phyloP scores from a whole-genome alignment of 768 basidiomycete genomes.

The Trametes coccinea region DNA sequence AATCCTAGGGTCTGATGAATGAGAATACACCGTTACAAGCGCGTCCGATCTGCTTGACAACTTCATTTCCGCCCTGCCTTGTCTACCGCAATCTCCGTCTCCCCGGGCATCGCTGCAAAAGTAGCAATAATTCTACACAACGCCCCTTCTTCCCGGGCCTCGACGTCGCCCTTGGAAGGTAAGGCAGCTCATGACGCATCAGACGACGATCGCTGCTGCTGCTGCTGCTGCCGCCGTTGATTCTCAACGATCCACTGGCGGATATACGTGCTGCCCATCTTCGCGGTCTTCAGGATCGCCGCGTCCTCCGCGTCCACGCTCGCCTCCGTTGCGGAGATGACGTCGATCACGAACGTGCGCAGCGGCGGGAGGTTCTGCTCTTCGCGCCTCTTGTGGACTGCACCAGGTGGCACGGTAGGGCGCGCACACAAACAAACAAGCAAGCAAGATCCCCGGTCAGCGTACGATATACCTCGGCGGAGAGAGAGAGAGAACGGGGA shows the following conservation, averaged over 20 bases:
- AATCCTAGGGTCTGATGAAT: not conserved
- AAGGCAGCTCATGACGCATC: not conserved
- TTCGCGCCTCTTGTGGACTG: constrained; percentile 67
- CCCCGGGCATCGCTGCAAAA: not conserved
- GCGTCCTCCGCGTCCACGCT: constrained; percentile 66
- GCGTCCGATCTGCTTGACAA: not conserved
- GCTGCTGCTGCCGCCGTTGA: not conserved
- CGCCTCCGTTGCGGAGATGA: constrained; percentile 70
- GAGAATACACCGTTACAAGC: not conserved
- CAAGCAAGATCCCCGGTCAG: not conserved
- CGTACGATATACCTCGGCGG: not conserved
- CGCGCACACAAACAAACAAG: too few relatives aligned
- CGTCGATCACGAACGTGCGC: constrained; percentile 78
- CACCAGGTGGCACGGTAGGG: not conserved
- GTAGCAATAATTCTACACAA: too few relatives aligned
- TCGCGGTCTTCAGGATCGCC: constrained; percentile 68
- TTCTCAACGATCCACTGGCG: constrained; percentile 73
- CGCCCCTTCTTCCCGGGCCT: too few relatives aligned
- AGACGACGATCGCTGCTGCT: too few relatives aligned
- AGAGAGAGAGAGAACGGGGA: not conserved
- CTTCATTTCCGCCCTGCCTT: too few relatives aligned
- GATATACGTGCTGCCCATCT: constrained; percentile 95
- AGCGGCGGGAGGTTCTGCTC: constrained; percentile 59
- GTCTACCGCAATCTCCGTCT: too few relatives aligned
- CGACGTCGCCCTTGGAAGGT: not conserved